Conservation (phyloP, 1,284 basidiomycete genomes). For the Ustilago curta region DNA sequence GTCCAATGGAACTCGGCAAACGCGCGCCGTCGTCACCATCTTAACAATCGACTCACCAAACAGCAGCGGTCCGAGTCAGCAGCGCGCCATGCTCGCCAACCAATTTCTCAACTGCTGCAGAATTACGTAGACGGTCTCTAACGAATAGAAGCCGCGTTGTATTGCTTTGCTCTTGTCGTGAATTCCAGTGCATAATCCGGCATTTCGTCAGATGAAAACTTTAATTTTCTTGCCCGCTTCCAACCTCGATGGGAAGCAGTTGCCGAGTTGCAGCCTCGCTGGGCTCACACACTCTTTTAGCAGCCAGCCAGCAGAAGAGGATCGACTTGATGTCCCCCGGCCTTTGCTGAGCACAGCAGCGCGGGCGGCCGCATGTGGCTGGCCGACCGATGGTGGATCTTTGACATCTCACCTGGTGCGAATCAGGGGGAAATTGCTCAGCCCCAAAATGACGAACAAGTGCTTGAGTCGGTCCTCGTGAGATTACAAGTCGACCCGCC, state of each 20-base stretch:
- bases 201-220: background rate
- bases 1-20: background rate
- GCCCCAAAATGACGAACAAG: no score
- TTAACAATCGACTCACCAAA: background rate
- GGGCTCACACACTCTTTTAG: no score
- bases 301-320: no score
- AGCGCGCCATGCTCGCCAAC: background rate
- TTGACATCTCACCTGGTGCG: no score
- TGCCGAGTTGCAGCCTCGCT: constrained; percentile 3
- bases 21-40: constrained; percentile 1
- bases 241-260: background rate
- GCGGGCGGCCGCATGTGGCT: no score
- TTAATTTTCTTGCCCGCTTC: background rate
- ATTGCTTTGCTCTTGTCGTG: background rate
- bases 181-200: background rate
- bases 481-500: no score
- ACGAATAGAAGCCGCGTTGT: background rate
- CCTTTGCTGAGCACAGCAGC: no score
- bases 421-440: no score
- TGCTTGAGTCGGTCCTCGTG: no score
- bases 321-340: no score
- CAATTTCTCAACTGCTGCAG: background rate
- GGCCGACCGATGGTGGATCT: no score
- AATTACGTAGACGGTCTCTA: constrained; percentile 2
- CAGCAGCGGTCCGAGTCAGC: background rate